Evolutionary conservation across 2,329 filamentous ascomycete genomes (phyloP), one percentile per base, ranked within the genome.

Genomic region (Aureobasidium sp.): DNA sequence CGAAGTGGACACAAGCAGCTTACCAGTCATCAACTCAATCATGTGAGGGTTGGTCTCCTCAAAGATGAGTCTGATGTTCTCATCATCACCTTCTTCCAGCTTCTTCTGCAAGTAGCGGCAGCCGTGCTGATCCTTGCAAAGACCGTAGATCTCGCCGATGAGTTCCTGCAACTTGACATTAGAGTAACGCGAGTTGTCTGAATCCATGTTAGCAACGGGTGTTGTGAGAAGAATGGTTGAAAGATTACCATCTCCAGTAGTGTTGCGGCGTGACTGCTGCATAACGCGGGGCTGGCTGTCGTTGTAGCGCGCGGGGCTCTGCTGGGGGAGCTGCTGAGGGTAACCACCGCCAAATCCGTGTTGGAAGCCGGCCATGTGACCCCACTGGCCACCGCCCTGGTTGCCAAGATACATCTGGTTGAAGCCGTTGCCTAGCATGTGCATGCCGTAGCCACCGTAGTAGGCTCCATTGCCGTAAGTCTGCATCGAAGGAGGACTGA

Each of bases 111-210:
- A 80, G 74, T 94, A 99, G 63, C 94, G 89, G 71, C 94, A 99
- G 63, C 94, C 94, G 75, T 99, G 92, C 77, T 99, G 94, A 71
- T 99, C 94, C 77, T 97, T 97, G 83, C 93, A 97, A 39, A 97
- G 80, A 56, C 86, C 83, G 74, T 96, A 95, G 70, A 99, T 90
- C 69, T 91, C 88, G 53, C 91, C 90, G 39, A 83, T 82, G 69
- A 94, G 87, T 37, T 87, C 84, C 72, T 96, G 90, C 25, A 97
- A 80, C 15, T 90, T 85, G 71, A 90, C 84, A 72, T 94, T 93
- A 68, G 89, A 85, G 76, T 90, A 97, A 64, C 91, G 89, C 69
- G 88, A 89, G 49, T 79, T 78, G 49, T 77, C 75, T 31, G 44
- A 27, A 36, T 14, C 25, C 31, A 47, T 60, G 45, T 49, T 36